Evolutionary conservation across 768 basidiomycete species (phyloP), one percentile per base, ranked within the genome.

Genomic region (Pleurotus platypus): DNA sequence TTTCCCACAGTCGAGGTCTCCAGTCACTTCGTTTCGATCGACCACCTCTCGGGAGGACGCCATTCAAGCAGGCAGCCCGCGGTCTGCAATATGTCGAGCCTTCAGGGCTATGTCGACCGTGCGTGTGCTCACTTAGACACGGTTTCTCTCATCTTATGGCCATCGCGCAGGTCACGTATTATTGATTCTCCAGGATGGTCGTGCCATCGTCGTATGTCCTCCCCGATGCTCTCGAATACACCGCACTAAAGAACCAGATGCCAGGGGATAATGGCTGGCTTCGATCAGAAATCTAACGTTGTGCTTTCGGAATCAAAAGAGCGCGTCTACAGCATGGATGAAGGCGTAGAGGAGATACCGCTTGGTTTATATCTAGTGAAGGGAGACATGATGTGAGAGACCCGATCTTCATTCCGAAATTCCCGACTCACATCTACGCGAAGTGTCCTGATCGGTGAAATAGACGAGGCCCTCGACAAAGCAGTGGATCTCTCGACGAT

Each of bases 301-400:
- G 94, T 99, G 62, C 84, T 99, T 57, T 89, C 95, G 12, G 92
- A 95, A 68, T 90, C 88, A 57, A 92, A 89, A 67, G 97, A 99
- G 69, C 86, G 96, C 63, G 86, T 98, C 35, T 98, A 91, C 70
- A 91, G 89, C 66, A 72, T 83, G 54, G 97, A 99, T 13, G 91
- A 92, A 65, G 90, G 90, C 40, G 94, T 97, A 24, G 92, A 98
- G 72, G 94, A 98, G 78, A 86, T 94, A 8, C 90, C 93, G 0
- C 78, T 98, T 22, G 97, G 97, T 0, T 78, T 98, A 46, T 98
- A 99, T 72, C 86, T 99, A 66, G 94, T 99, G 68, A 94, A 98
- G 66, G 97, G 97, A 2, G 97, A 99, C 69, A 94, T 94, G 81
- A 94, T 96, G 97, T 98, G 65, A 71, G 93, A 84, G 30, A 35